A percentile compares a stretch with the other conserved stretches of the same genome.
phyloP scores from a whole-genome alignment of 129 eudicot species.

The Daucus carota region DNA sequence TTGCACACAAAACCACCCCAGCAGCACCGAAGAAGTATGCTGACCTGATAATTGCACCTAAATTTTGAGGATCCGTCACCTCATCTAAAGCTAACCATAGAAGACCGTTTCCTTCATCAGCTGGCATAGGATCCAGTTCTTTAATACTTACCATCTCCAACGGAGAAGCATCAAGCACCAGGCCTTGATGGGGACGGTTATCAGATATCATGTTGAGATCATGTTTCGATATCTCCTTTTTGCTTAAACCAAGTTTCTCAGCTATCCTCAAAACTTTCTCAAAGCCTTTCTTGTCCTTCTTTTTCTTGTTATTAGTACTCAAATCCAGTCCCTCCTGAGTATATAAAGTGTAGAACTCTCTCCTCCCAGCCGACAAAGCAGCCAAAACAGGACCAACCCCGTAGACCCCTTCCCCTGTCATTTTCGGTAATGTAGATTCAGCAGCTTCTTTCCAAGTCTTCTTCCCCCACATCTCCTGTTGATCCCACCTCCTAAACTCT shows the following conservation, averaged over 20 bases:
- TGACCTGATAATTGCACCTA: constrained; percentile 90
- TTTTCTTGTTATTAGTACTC: constrained; percentile 65
- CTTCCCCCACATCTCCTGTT: constrained; percentile 77
- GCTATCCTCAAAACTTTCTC: constrained; percentile 69
- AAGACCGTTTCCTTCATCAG: constrained; percentile 33
- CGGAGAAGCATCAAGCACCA: constrained; percentile 87
- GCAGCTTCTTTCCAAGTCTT: constrained; percentile 82
- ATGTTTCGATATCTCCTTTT: constrained; percentile 66
- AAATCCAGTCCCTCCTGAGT: constrained; percentile 84
- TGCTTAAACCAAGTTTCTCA: constrained; percentile 57
- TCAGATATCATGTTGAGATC: constrained; percentile 89
- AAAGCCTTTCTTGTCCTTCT: constrained; percentile 91
- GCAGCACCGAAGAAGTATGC: constrained; percentile 83
- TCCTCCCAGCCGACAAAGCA: constrained; percentile 69
- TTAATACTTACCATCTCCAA: constrained; percentile 80
- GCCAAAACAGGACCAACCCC: constrained; percentile 96
- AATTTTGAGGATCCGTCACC: constrained; percentile 92
- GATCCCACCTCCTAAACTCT: constrained; percentile 47
- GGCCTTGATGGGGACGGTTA: constrained; percentile 92
- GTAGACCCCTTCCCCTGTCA: constrained; percentile 79
- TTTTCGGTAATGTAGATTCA: constrained; percentile 74
- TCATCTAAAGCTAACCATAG: constrained; percentile 97
- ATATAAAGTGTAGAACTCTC: constrained; percentile 70
- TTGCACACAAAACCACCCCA: constrained; percentile 91
- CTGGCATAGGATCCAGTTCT: constrained; percentile 50